Evolutionary conservation across 192 early-diverging fungal genomes (phyloP).

Genomic region (Borealophlyctis nickersoniae): DNA sequence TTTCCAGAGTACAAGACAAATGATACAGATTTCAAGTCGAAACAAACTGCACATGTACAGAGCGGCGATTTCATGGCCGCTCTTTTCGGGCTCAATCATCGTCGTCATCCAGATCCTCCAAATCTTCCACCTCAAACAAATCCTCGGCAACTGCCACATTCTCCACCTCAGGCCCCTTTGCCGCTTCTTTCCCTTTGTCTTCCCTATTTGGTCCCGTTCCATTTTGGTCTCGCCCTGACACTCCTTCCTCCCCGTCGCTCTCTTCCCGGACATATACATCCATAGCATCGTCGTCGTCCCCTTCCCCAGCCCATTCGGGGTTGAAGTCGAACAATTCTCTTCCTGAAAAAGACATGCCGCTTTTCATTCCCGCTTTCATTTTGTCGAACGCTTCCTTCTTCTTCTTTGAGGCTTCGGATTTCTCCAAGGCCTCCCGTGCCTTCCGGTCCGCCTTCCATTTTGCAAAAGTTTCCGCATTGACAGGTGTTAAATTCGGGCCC

Average conservation of each 20-base stretch:
- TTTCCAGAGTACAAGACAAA: too few relatives aligned
- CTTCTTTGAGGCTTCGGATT: conserved; percentile 58
- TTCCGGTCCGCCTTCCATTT: conserved; percentile 91
- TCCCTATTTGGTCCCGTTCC: conserved; percentile 33
- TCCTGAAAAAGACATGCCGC: conserved; percentile 85
- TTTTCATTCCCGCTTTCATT: conserved; percentile 82
- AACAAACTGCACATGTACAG: too few relatives aligned
- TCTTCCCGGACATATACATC: conserved; percentile 83
- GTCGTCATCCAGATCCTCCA: conserved; percentile 79
- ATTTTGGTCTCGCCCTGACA: conserved; percentile 24
- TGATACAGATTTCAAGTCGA: too few relatives aligned
- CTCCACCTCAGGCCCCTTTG: conserved; percentile 17
- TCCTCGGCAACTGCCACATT: conserved; percentile 62
- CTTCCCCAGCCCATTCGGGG: conserved; percentile 73
- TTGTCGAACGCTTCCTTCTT: conserved; percentile 70
- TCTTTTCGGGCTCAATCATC: conserved; percentile 37
- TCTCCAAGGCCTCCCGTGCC: conserved; percentile 66
- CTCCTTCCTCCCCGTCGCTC: conserved; percentile 53
- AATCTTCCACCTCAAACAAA: conserved; percentile 72
- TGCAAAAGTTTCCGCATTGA: conserved; percentile 86
- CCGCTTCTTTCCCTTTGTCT: conserved; percentile 28
- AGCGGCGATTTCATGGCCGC: too few relatives aligned
- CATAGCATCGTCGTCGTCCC: conserved; percentile 72
- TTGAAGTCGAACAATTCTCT: conserved; percentile 98
- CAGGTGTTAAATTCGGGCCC: conserved; percentile 88